Base-by-base conservation (phyloP, 176 grass and related monocot genomes). In the Alopecurus myosuroides region DNA sequence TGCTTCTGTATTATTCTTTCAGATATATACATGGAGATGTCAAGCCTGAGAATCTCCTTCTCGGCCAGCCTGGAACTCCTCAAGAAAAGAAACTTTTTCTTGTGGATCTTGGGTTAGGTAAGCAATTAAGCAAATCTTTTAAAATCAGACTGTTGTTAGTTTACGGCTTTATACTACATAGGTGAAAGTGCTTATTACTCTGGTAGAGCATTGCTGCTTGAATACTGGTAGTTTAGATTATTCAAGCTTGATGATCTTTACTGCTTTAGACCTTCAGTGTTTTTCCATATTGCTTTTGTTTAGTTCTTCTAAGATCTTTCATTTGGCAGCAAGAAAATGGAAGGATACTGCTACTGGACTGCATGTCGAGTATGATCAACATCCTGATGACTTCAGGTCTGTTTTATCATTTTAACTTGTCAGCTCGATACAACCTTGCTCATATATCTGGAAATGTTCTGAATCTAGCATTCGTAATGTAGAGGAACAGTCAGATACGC, bases 401-500 rank as follows among this genome's bases (percentile, higher is more conserved):
- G 29, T 74, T 72, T 57, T 46, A 50, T 76, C 30, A 37, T 57
- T 52, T 55, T 63, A 39, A n/a, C 30, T 37, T 81, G 25, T 64
- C 64, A 76, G 22, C 67, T 72, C 46, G 53, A 33, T 82, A n/a
- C 30, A 18, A 69, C 23, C 70, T 82, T 40, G 70, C 11, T 45
- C 82, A 15, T 68, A 34, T 81, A 19, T 79, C 14, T 71, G 39
- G 44, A 80, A 66, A 23, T 41, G 15, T 79, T 35, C 23, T 84
- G 62, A 81, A 48, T 75, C 56, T 63, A 28, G 20, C 65, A 7
- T 87, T 56, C n/a, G 56, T 74, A 74, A 40, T 82, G 17, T 77
- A 97, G 94, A 90, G 94, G 94, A 76, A 97, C 94, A 60, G 94
- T 97, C 58, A 88, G 94, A 79, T 97, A 97, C 83, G 94, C 94